Conservation (phyloP, 495 filamentous ascomycete species). For the Daldinia concentrica region DNA sequence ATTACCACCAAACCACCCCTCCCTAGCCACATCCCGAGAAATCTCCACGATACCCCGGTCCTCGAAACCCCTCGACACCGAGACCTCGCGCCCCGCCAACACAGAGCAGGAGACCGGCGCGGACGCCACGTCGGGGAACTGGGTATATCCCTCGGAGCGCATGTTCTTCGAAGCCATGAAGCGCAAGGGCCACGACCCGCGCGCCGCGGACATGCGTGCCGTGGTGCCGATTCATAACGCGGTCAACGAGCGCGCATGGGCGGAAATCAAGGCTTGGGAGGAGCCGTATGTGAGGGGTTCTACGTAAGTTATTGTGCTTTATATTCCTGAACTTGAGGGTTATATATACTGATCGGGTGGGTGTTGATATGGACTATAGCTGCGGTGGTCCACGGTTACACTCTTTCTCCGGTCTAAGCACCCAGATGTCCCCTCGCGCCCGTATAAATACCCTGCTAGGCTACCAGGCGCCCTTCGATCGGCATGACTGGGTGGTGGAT, state of each 20-base stretch:
- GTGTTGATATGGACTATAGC: slow-evolving; percentile 41
- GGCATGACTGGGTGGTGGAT: slow-evolving; percentile 97
- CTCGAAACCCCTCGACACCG: slow-evolving; percentile 51
- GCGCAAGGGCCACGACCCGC: slow-evolving; percentile 73
- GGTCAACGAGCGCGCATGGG: slow-evolving; percentile 90
- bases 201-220: slow-evolving; percentile 77
- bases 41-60: slow-evolving; percentile 84
- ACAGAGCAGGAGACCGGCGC: slow-evolving; percentile 74
- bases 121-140: slow-evolving; percentile 76
- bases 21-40: slow-evolving; percentile 70
- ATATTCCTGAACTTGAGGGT: neutral
- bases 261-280: slow-evolving; percentile 88
- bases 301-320: slow-evolving; percentile 50
- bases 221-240: slow-evolving; percentile 99
- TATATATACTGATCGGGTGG: too few relatives aligned
- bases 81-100: slow-evolving; percentile 67
- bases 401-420: slow-evolving; percentile 81
- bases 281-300: slow-evolving; percentile 64
- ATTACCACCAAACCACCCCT: slow-evolving; percentile 6
- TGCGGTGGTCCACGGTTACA: slow-evolving; percentile 86
- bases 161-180: slow-evolving; percentile 97
- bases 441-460: slow-evolving; percentile 82
- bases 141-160: slow-evolving; percentile 95
- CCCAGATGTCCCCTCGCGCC: slow-evolving; percentile 81
- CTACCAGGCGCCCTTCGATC: slow-evolving; percentile 90